Evolutionary conservation across 2,329 filamentous ascomycete species (phyloP).

Genomic region (Paracoccidioides lutzii): DNA sequence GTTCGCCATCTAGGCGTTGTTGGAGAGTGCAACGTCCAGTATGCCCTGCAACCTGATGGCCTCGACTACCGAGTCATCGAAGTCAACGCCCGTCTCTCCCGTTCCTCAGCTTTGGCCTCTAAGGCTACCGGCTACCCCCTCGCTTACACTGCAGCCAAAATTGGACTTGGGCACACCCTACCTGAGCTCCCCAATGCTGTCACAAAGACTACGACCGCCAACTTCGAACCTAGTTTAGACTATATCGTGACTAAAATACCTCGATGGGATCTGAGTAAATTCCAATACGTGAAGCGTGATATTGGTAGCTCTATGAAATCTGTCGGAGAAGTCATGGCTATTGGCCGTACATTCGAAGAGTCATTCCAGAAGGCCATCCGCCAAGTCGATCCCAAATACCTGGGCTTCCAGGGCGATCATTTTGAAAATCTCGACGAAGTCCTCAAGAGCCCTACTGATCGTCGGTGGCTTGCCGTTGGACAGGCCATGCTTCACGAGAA

Average conservation of each 20-base stretch:
- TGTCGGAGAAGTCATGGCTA: conserved; percentile 98
- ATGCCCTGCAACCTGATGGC: conserved; percentile 89
- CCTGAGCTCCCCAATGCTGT: conserved; percentile 95
- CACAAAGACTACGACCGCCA: conserved; percentile 95
- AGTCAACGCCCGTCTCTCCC: conserved; percentile 95
- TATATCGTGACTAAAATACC: conserved; percentile 99
- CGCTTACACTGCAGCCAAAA: conserved; percentile 96
- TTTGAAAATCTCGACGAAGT: conserved; percentile 88
- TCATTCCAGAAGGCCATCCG: conserved; percentile 98
- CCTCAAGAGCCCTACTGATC: conserved; percentile 84
- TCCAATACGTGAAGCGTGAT: conserved; percentile 95
- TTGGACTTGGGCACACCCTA: conserved; percentile 86
- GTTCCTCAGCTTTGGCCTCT: conserved; percentile 90
- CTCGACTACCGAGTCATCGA: conserved; percentile 98
- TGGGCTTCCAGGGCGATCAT: conserved; percentile 89
- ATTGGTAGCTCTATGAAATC: conserved; percentile 99
- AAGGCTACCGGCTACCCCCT: conserved; percentile 97
- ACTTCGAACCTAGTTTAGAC: conserved; percentile 94
- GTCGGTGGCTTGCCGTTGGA: conserved; percentile 91
- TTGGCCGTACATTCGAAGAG: conserved; percentile 95
- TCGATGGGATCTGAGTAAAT: conserved; percentile 95
- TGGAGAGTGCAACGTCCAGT: conserved; percentile 97
- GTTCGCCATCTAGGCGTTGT: conserved; percentile 93
- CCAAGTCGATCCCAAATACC: conserved; percentile 82
- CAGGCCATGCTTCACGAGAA: conserved; percentile 96